These are phyloP conservation scores for Pyrenophora tritici-repentis DNA, from an alignment of 2,329 filamentous ascomycete genomes.

Conservation along the genomic window DNA sequence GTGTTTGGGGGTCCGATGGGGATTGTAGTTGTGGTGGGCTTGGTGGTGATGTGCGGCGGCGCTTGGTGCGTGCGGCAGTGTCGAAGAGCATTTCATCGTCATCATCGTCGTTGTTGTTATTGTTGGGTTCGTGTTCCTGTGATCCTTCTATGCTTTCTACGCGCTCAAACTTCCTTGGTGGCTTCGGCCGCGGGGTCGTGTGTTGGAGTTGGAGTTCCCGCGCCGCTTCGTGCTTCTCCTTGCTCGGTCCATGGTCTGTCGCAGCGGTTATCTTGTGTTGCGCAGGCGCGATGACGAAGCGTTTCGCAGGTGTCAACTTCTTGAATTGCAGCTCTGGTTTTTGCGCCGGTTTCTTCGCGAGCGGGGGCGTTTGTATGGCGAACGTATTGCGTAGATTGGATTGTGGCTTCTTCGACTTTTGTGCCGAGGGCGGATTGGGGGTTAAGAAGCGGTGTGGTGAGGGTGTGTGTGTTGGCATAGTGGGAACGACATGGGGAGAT, in stretches of 20 bases:
- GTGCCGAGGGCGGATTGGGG: conserved; percentile 19
- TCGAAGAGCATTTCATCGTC: conserved; percentile 36
- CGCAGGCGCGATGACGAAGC: conserved; percentile 35
- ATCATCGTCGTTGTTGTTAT: conserved; percentile 32
- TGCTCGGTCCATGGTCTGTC: conserved; percentile 1
- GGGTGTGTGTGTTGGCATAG: conserved; percentile 37
- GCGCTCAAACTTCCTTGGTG: conserved; percentile 24
- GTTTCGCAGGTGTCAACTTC: conserved; percentile 37
- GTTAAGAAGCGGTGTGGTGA: conserved; percentile 45
- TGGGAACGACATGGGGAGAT: conserved; percentile 6
- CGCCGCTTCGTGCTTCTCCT: conserved; percentile 5
- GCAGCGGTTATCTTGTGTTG: conserved; percentile 10
- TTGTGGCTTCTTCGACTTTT: conserved; percentile 28
- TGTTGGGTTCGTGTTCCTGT: conserved; percentile 23
- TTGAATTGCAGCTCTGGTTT: conserved; percentile 12
- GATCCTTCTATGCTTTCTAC: conserved; percentile 44
- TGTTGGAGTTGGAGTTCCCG: conserved; percentile 3
- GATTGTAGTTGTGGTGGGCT: conserved; percentile 13
- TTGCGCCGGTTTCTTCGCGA: not conserved
- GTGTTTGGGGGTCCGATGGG: conserved; percentile 14
- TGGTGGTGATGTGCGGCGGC: conserved; percentile 28
- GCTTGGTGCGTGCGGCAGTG: conserved; percentile 24
- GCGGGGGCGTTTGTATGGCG: conserved; percentile 17
- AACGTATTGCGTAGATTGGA: conserved; percentile 32
- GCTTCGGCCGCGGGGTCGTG: conserved; percentile 22